Conservation (phyloP, 352 stramenopile genomes). For the Peronospora belbahrii region DNA sequence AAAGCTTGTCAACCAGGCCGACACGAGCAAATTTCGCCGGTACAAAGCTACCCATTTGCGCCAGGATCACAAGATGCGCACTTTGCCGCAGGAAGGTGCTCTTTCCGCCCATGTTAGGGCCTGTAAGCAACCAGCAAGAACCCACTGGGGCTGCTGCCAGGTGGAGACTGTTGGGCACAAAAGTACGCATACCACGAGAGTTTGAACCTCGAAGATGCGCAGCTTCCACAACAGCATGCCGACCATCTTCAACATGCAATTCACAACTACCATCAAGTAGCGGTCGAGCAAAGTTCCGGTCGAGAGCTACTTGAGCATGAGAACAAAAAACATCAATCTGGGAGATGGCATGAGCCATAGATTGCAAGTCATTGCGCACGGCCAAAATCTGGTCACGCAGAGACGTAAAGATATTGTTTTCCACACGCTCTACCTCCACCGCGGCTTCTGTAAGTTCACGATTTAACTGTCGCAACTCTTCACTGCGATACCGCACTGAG, state of each 20-base stretch:
- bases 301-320: constrained; percentile 57
- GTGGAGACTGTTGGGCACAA: constrained; percentile 75
- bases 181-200: constrained; percentile 43
- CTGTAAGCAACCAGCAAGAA: constrained; percentile 76
- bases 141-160: constrained; percentile 15
- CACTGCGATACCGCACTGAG: constrained; percentile 52
- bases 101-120: constrained; percentile 86
- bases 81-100: constrained; percentile 79
- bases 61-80: constrained; percentile 66
- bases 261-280: constrained; percentile 44
- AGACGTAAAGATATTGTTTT: constrained; percentile 46
- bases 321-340: constrained; percentile 58
- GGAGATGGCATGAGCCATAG: constrained; percentile 42
- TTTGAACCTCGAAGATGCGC: constrained; percentile 49
- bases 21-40: constrained; percentile 61
- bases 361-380: constrained; percentile 26
- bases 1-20: constrained; percentile 73
- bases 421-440: constrained; percentile 42
- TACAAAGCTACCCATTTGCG: constrained; percentile 80
- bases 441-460: constrained; percentile 47
- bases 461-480: constrained; percentile 57
- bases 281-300: constrained; percentile 54
- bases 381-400: constrained; percentile 33
- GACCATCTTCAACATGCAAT: constrained; percentile 58
- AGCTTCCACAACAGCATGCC: constrained; percentile 59